Base-by-base conservation (phyloP, 768 basidiomycete genomes). In the Pleurotus sapidus region DNA sequence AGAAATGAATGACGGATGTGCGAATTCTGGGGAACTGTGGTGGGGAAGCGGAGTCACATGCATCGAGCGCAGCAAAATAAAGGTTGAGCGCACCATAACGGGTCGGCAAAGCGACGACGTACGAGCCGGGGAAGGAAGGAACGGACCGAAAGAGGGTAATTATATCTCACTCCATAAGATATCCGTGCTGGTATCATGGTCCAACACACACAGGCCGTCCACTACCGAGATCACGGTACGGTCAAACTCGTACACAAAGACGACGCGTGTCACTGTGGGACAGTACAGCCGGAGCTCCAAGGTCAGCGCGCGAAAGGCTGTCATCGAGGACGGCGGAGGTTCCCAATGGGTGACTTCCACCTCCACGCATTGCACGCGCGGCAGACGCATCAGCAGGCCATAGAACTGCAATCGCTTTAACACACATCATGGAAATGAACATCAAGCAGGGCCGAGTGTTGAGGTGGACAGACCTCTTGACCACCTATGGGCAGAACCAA, bases 211-310 rank as follows among this genome's bases (percentile, higher is more conserved):
- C 46, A 72, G 61, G 5, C 75, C 74, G 58, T 73, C 63, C 23
- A 70, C 63, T 9, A 68, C 70, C 20, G 68, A 74, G 43, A 79
- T 74, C 27, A 82, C 77, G 17, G 74, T 84, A 63, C 84, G 75
- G 58, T 87, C 84, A 64, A 86, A 84, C 38, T 87, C 78, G 56
- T 80, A 74, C 49, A 88, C 84, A 60, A 87, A 88, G n/a, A 88
- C 72, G 5, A 86, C 76, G 18, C 74, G 74, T 7, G 62, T 63
- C 25, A 87, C 70, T 1, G 75, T 75, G 4, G 82, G 79, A 59
- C 77, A 81, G 62, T 88, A 89, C 8, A 88, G 69, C 40, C 81
- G 78, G 49, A 89, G 69, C 68, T 89, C 87, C 55, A 75, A 76
- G 3, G 79, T 78, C 5, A 89, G 71, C 2, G 84, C 84, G 18